Base-by-base conservation (phyloP, 2,329 filamentous ascomycete species). In the Mycocentrospora acerina region DNA sequence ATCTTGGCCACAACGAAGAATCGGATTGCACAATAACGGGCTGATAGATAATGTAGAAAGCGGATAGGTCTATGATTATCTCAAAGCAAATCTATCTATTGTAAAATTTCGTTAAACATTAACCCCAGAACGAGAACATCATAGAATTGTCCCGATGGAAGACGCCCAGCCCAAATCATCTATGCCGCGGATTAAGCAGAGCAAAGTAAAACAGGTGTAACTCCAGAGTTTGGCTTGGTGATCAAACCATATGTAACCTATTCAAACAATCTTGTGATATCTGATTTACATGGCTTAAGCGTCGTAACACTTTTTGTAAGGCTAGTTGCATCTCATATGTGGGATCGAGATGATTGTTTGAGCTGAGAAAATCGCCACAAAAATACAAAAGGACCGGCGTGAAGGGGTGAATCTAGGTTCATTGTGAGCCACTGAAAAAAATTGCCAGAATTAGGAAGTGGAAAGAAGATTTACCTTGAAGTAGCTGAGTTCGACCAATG, bases 361-460 rank as follows among this genome's bases (percentile, higher is more conserved):
- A 32, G 9, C 3, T 18, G 13, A 37, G 15, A 6, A 37, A 32
- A n/a, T 37, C 35, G 1, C 15, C 35, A 8, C 35, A 32, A 18
- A 37, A n/a, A 19, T 37, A 37, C 9, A 37, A 29, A 27, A 37
- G 29, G 2, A 37, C 35, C 9, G 35, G 35, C 7, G 35, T 37
- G 16, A 37, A 37, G 13, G 35, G 35, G 9, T 37, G 35, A 10
- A 37, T 32, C 35, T 37, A 31, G 3, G 2, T 24, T 8, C 6
- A n/a, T 37, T 1, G 24, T 32, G 2, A 32, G 35, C 16, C 15
- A 24, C 15, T 11, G 4, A 9, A 11, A 6, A 11, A 5, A n/a
- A n/a, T n/a, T n/a, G n/a, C n/a, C 24, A 26, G 31, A 12, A 7
- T 7, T 12, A 25, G 9, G 3, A 25, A 4, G 19, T 4, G 5